Conservation (phyloP, 305 asterid genomes). For the Vinca major region DNA sequence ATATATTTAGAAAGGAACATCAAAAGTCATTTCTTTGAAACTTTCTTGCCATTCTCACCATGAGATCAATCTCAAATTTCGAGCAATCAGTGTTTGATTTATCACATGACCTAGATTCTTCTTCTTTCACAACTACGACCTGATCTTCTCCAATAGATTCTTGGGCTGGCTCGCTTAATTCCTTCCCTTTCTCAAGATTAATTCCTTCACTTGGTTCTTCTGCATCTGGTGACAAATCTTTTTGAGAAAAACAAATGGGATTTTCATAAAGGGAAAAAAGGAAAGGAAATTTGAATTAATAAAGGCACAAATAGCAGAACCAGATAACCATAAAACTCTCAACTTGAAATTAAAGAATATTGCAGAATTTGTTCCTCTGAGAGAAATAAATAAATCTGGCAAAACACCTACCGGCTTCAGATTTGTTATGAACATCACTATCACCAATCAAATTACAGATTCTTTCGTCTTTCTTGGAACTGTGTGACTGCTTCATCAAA, state of each 20-base stretch:
- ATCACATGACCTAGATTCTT: constrained; percentile 39
- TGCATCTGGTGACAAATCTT: constrained; percentile 16
- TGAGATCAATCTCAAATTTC: constrained; percentile 40
- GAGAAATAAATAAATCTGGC: background rate
- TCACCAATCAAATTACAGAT: constrained; percentile 14
- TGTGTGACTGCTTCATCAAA: constrained; percentile 40
- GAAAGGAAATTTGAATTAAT: background rate
- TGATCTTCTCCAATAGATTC: constrained; percentile 32
- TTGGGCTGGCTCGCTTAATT: constrained; percentile 29
- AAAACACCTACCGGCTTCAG: background rate
- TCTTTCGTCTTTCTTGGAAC: constrained; percentile 25
- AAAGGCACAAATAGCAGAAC: background rate
- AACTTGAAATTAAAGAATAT: background rate
- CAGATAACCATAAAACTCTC: background rate
- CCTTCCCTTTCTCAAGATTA: constrained; percentile 31
- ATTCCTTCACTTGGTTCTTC: constrained; percentile 12
- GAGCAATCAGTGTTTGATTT: constrained; percentile 42
- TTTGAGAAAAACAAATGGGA: background rate
- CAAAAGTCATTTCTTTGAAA: constrained; percentile 6
- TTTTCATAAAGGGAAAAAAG: background rate
- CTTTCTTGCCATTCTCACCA: constrained; percentile 30
- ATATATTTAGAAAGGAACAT: too few species aligned
- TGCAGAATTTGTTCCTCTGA: background rate
- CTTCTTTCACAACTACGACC: constrained; percentile 35
- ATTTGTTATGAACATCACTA: constrained; percentile 13